Percentiles rank a stretch among this genome's conserved stretches.
These are phyloP conservation scores for Alternaria rosae DNA, from an alignment of 2,329 filamentous ascomycete genomes.

Conservation along the genomic window DNA sequence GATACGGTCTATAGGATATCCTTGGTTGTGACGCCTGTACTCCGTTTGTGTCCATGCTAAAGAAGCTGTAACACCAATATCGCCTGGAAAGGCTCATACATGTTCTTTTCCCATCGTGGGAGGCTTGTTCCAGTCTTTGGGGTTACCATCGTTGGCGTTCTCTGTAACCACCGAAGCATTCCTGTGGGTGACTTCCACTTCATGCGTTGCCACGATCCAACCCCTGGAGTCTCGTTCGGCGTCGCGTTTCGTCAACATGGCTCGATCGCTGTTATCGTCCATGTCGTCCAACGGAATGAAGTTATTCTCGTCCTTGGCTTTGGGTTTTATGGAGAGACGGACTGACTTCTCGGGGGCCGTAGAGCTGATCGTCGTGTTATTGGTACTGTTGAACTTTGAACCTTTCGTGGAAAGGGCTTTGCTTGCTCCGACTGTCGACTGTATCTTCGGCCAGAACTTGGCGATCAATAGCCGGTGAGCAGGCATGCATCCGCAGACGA, in stretches of 20 bases:
- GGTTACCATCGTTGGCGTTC: neutral
- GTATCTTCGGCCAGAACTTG: conserved; percentile 24
- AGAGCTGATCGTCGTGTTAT: neutral
- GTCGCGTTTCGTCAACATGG: neutral
- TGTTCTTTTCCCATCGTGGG: conserved; percentile 16
- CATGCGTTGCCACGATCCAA: conserved; percentile 14
- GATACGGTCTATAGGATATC: neutral
- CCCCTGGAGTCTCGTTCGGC: conserved; percentile 5
- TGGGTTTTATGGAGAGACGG: conserved; percentile 26
- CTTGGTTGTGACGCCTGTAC: neutral
- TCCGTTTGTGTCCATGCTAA: neutral
- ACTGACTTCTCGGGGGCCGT: conserved; percentile 5
- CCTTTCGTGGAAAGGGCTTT: conserved; percentile 7
- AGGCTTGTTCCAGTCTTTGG: conserved; percentile 18
- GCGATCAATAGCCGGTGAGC: conserved; percentile 28
- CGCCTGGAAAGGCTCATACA: conserved; percentile 5
- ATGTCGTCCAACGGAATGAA: conserved; percentile 33
- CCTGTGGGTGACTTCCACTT: conserved; percentile 3
- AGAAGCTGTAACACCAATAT: neutral
- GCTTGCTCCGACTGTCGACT: conserved; percentile 16
- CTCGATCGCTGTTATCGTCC: conserved; percentile 18
- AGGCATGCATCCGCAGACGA: conserved; percentile 55
- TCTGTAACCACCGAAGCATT: conserved; percentile 2
- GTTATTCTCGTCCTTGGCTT: conserved; percentile 21
- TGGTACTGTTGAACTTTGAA: neutral